Evolutionary conservation across 2,329 filamentous ascomycete genomes (phyloP), one percentile per base, ranked within the genome.

Genomic region (Epichloe uncinata): DNA sequence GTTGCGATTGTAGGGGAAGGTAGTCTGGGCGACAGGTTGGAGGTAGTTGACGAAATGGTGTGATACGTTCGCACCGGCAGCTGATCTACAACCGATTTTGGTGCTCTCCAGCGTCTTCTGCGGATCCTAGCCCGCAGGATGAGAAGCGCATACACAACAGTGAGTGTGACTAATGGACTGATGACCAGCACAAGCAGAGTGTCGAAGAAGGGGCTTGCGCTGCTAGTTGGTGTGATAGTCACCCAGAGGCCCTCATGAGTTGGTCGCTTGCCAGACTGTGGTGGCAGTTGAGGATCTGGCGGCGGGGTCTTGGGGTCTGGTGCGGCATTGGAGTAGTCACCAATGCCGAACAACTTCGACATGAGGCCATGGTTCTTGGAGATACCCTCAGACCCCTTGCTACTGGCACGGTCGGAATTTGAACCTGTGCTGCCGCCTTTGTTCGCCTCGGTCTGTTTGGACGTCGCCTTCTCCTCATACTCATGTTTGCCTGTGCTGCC

Each of bases 61-160:
- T 95, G 90, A 61, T 96, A 98, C 0, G 90, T 97, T 52, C 91
- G 82, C 13, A 98, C 89, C 2, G 93, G 93, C n/a, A 98, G 76
- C 52, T 86, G 83, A 58, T 96, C 90, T 16, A 98, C 90, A 0
- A 98, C 82, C 1, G 88, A 95, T 67, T 98, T 98, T 5, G 93
- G 93, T n/a, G 93, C 93, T 59, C 93, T 81, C 91, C 93, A 98
- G 58, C 91, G 79, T 55, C 91, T 79, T 52, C 91, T 79, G 47
- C 91, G 83, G 57, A 96, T 94, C 52, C 90, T 84, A 44, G 90
- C 90, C 49, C 93, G 84, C 37, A 97, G 73, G 40, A 97, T 78
- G 5, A 97, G 75, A 11, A 97, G 75, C 12, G 87, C 85, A 62
- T 97, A 97, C 2, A 98, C 91, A 5, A 96, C 83, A 3, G 88